phyloP scores from a whole-genome alignment of 495 filamentous ascomycete genomes.

The Hypoxylon lienhwacheense region DNA sequence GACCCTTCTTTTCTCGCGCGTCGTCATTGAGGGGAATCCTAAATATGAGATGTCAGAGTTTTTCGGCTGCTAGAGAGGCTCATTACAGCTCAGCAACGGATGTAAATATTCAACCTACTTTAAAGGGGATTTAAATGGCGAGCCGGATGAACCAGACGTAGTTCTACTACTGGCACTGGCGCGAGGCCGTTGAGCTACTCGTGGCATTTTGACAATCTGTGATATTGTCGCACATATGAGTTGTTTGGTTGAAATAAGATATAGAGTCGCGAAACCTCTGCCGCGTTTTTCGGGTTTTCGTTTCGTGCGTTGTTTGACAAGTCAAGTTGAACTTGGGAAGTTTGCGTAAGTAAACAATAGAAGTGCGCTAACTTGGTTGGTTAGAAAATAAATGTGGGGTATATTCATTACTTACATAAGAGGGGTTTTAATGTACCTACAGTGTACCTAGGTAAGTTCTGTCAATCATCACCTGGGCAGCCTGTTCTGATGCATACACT shows the following conservation, averaged over 20 bases:
- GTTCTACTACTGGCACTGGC: slow-evolving; percentile 51
- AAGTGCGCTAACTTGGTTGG: slow-evolving; percentile 25
- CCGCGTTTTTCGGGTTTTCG: slow-evolving; percentile 23
- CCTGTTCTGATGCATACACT: no score
- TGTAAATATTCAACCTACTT: slow-evolving; percentile 56
- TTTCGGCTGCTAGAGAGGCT: slow-evolving; percentile 26
- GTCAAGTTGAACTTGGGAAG: neutral
- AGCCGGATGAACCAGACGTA: slow-evolving; percentile 56
- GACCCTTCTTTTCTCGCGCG: slow-evolving; percentile 83
- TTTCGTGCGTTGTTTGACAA: no score
- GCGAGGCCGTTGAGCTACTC: slow-evolving; percentile 64
- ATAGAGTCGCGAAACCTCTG: slow-evolving; percentile 28
- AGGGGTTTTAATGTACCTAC: neutral
- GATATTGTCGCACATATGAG: neutral
- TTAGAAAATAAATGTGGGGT: neutral
- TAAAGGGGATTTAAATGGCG: slow-evolving; percentile 67
- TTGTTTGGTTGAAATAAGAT: slow-evolving; percentile 24
- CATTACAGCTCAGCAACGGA: neutral
- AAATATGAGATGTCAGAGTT: slow-evolving; percentile 4
- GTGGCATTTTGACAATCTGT: slow-evolving; percentile 61
- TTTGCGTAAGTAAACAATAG: slow-evolving; percentile 38
- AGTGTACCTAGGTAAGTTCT: neutral
- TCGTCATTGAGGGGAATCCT: slow-evolving; percentile 95
- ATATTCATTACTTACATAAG: no score
- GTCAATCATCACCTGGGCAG: no score